Evolutionary conservation across 1,139 yeast genomes (phyloP).

Genomic region (Candida sanyaensis): DNA sequence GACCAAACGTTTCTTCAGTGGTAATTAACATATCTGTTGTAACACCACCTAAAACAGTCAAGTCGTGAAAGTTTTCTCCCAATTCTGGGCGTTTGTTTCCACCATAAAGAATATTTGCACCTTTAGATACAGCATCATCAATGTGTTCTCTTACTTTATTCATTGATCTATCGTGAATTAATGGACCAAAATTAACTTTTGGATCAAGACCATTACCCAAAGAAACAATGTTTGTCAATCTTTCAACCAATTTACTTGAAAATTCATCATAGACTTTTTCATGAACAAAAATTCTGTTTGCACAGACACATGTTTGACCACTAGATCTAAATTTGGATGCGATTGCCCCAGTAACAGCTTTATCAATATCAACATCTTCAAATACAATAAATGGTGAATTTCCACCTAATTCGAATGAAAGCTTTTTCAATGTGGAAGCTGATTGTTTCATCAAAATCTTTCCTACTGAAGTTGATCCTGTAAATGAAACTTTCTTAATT

Average conservation of each 20-base stretch:
- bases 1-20: constrained; percentile 87
- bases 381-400: constrained; percentile 91
- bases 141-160: constrained; percentile 72
- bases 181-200: constrained; percentile 77
- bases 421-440: constrained; percentile 75
- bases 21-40: constrained; percentile 63
- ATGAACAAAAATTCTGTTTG: constrained; percentile 79
- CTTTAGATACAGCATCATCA: constrained; percentile 71
- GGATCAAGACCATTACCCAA: constrained; percentile 76
- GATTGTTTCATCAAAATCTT: constrained; percentile 77
- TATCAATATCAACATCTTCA: constrained; percentile 77
- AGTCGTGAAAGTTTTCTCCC: constrained; percentile 75
- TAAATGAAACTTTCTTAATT: constrained; percentile 79
- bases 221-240: constrained; percentile 50
- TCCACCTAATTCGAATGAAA: constrained; percentile 89
- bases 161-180: constrained; percentile 68
- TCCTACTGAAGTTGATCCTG: constrained; percentile 89
- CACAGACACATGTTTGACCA: constrained; percentile 93
- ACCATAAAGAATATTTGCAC: constrained; percentile 64
- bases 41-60: constrained; percentile 71
- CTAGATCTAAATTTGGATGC: constrained; percentile 62
- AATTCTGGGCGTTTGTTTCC: constrained; percentile 68
- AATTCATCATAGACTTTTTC: constrained; percentile 67
- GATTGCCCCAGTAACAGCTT: constrained; percentile 75
- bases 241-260: constrained; percentile 40